Evolutionary conservation across 441 rosid species (phyloP).

Genomic region (Isatis lusitanica): DNA sequence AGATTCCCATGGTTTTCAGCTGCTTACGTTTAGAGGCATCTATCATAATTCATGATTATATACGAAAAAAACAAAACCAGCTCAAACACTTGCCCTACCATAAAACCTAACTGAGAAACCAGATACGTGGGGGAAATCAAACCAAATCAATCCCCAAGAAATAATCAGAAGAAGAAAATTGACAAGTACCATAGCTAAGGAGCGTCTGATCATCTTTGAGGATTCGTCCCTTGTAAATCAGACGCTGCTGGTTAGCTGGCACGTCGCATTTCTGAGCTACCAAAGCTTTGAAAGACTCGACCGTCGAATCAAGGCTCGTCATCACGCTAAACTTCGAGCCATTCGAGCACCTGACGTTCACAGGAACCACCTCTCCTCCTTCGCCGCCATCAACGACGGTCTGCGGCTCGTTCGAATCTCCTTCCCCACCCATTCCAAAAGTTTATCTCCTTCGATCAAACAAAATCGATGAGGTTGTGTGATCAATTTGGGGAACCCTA

Average conservation of each 20-base stretch:
- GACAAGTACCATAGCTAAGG: conserved; percentile 48
- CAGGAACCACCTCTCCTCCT: conserved; percentile 36
- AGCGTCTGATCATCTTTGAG: conserved; percentile 64
- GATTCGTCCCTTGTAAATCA: conserved; percentile 71
- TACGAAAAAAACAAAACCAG: too few species aligned
- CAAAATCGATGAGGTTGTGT: not conserved
- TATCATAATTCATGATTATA: too few species aligned
- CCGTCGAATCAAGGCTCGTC: conserved; percentile 48
- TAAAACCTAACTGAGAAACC: not conserved
- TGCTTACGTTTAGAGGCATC: too few species aligned
- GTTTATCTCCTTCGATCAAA: not conserved
- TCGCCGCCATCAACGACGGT: conserved; percentile 17
- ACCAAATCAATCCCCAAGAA: not conserved
- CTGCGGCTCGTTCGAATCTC: conserved; percentile 42
- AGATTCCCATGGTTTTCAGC: too few species aligned
- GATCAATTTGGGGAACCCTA: conserved; percentile 15
- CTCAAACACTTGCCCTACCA: not conserved
- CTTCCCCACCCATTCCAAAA: conserved; percentile 45
- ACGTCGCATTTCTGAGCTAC: conserved; percentile 56
- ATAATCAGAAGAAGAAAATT: not conserved
- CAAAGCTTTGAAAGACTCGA: conserved; percentile 52
- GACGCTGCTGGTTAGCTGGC: conserved; percentile 60
- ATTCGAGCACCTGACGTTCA: conserved; percentile 56
- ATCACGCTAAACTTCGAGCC: conserved; percentile 53
- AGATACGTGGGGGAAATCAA: not conserved